Conservation (phyloP, 495 filamentous ascomycete genomes). For the Hypoxylon subgilvum region DNA sequence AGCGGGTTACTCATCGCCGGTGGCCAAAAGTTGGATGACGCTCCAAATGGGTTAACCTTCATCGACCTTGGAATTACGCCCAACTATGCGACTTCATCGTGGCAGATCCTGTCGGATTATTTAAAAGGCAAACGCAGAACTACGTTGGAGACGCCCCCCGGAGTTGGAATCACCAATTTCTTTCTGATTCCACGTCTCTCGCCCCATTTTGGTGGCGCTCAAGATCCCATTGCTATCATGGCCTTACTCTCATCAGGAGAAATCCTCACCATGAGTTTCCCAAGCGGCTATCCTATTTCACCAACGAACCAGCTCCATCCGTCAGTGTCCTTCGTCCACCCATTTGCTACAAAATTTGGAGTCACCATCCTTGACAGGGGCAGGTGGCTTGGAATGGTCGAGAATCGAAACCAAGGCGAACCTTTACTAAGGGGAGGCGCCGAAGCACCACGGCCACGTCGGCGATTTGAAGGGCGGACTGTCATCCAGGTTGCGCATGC, state of each 20-base stretch:
- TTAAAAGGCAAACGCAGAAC: conserved; percentile 72
- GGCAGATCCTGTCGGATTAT: conserved; percentile 78
- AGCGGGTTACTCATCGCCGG: conserved; percentile 88
- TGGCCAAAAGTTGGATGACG: conserved; percentile 67
- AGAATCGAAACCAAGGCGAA: conserved; percentile 74
- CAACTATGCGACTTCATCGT: conserved; percentile 86
- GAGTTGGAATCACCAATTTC: conserved; percentile 79
- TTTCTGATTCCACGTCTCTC: conserved; percentile 79
- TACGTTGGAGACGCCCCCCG: conserved; percentile 77
- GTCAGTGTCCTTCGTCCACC: conserved; percentile 82
- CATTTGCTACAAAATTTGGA: conserved; percentile 74
- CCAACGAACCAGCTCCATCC: conserved; percentile 90
- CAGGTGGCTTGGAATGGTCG: conserved; percentile 86
- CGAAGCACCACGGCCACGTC: conserved; percentile 67
- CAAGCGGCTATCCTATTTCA: conserved; percentile 84
- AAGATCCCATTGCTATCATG: conserved; percentile 87
- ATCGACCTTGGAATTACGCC: conserved; percentile 88
- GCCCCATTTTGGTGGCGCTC: conserved; percentile 83
- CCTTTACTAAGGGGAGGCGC: conserved; percentile 77
- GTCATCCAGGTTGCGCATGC: conserved; percentile 82
- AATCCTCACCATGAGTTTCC: conserved; percentile 85
- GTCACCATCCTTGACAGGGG: conserved; percentile 73
- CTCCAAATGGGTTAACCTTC: conserved; percentile 79
- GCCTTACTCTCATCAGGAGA: conserved; percentile 84
- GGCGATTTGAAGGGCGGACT: conserved; percentile 79